Percentiles rank a stretch among this genome's conserved stretches.
phyloP scores from a whole-genome alignment of 345 rosid genomes.

The Hibiscus mutabilis region DNA sequence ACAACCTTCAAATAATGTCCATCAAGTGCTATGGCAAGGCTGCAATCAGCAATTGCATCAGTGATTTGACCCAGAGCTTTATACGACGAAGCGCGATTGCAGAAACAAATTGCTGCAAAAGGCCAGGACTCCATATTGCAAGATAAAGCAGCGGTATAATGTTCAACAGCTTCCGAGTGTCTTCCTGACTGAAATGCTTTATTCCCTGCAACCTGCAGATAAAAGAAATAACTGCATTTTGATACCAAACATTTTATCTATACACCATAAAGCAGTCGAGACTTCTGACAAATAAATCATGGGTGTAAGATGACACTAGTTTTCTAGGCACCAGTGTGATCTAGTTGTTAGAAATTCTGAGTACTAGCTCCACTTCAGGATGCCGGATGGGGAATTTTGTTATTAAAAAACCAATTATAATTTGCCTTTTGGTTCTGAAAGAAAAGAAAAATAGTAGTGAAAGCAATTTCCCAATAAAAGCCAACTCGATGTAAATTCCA shows the following conservation, averaged over 20 bases:
- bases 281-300: neutral
- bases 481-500: neutral
- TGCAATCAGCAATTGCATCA: slow-evolving; percentile 97
- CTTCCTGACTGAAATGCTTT: slow-evolving; percentile 86
- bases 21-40: slow-evolving; percentile 91
- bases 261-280: neutral
- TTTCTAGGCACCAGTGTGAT: neutral
- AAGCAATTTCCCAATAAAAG: neutral
- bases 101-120: slow-evolving; percentile 89
- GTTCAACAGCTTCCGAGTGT: slow-evolving; percentile 84
- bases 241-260: neutral
- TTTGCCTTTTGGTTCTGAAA: slow-evolving; percentile 1
- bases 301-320: neutral
- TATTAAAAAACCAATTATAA: neutral
- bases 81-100: slow-evolving; percentile 95
- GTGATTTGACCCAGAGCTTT: slow-evolving; percentile 69
- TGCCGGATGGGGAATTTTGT: neutral
- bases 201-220: slow-evolving; percentile 74
- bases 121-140: slow-evolving; percentile 77
- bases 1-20: slow-evolving; percentile 76
- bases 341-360: neutral
- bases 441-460: neutral
- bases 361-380: neutral
- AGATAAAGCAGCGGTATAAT: slow-evolving; percentile 76
- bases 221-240: neutral